phyloP scores from a whole-genome alignment of 768 basidiomycete species.

The Tubosaeta sp. region DNA sequence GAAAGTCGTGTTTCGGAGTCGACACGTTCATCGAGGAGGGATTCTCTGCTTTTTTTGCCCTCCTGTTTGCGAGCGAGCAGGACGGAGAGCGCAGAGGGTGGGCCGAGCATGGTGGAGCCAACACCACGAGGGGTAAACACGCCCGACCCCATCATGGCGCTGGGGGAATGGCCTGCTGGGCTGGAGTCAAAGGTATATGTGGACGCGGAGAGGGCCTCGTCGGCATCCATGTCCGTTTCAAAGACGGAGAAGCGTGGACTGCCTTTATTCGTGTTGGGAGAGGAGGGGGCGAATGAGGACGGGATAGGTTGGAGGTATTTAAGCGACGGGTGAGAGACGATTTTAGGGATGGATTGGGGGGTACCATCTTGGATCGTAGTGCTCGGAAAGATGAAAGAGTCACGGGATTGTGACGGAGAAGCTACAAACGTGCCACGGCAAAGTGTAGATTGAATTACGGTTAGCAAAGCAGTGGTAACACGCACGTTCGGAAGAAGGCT shows the following conservation, averaged over 20 bases:
- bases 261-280: conserved; percentile 17
- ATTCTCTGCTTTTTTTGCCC: not conserved
- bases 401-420: conserved; percentile 24
- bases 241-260: conserved; percentile 25
- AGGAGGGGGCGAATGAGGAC: conserved; percentile 22
- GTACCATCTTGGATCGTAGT: conserved; percentile 20
- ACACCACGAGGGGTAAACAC: conserved; percentile 21
- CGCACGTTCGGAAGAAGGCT: conserved; percentile 25
- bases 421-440: conserved; percentile 22
- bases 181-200: conserved; percentile 27
- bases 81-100: conserved; percentile 35
- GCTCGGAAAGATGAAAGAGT: conserved; percentile 39
- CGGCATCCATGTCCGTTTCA: conserved; percentile 20
- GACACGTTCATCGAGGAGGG: not conserved
- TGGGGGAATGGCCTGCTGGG: conserved; percentile 5
- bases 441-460: conserved; percentile 5
- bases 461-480: conserved; percentile 6
- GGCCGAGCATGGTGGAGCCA: conserved; percentile 17
- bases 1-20: not conserved
- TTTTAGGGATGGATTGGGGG: conserved; percentile 21
- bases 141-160: conserved; percentile 5
- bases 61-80: conserved; percentile 28
- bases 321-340: conserved; percentile 10
- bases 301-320: conserved; percentile 16
- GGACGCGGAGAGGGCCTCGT: conserved; percentile 27